These are phyloP conservation scores for Suillus discolor DNA, from an alignment of 768 basidiomycete species.

Conservation along the genomic window DNA sequence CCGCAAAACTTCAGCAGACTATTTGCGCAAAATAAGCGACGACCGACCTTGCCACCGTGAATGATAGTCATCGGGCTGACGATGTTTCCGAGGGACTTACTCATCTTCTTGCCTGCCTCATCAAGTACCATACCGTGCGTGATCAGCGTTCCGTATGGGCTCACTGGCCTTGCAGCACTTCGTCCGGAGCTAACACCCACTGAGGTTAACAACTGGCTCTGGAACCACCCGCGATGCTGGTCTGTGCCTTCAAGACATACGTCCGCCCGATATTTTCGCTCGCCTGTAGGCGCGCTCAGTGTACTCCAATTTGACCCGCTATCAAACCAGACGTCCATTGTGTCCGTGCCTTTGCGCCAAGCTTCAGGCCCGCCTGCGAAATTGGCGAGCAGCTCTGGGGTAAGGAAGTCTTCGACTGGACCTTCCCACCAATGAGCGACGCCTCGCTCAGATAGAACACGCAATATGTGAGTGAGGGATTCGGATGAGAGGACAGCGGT, in stretches of 20 bases:
- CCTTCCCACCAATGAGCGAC: constrained; percentile 93
- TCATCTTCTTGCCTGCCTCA: constrained; percentile 90
- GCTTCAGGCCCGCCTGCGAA: constrained; percentile 40
- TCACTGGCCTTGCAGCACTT: constrained; percentile 21
- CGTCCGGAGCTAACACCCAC: constrained; percentile 43
- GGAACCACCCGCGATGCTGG: constrained; percentile 99
- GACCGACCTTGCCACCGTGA: constrained; percentile 69
- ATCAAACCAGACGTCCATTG: constrained; percentile 99
- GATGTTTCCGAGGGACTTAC: constrained; percentile 94
- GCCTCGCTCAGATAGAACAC: constrained; percentile 71
- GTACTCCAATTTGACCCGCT: constrained; percentile 94
- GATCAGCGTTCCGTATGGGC: constrained; percentile 78
- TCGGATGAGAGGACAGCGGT: constrained; percentile 62
- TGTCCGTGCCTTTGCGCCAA: constrained; percentile 87
- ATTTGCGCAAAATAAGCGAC: background rate
- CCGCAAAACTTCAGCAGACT: constrained; percentile 8
- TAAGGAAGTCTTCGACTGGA: constrained; percentile 79
- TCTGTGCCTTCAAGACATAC: constrained; percentile 95
- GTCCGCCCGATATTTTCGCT: constrained; percentile 61
- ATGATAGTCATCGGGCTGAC: constrained; percentile 83
- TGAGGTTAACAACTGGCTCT: constrained; percentile 88
- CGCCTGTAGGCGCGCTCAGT: constrained; percentile 47
- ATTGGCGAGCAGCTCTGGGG: constrained; percentile 54
- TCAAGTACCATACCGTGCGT: constrained; percentile 98
- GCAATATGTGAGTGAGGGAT: constrained; percentile 75